Evolutionary conservation across 2,329 filamentous ascomycete species (phyloP), one percentile per base, ranked within the genome.

Genomic region (Fusarium zealandicum): DNA sequence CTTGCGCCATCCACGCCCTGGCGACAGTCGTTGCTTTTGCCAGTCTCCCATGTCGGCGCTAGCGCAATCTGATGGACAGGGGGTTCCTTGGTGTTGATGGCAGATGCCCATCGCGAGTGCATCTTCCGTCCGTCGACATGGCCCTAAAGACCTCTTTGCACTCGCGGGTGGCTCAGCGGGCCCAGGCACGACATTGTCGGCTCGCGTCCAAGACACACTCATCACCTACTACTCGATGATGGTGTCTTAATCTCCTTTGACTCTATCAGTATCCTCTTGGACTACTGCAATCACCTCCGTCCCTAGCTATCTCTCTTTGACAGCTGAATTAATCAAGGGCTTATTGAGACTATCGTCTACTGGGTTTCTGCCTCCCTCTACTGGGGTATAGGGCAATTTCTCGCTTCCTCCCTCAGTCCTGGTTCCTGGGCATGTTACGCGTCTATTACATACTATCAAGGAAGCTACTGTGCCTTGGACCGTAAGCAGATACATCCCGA

Each of bases 21-120:
- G 40, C 37, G 47, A 28, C 17, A 18, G 32, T 42, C 22, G 51
- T 66, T 61, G 61, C 61, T 63, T 64, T 51, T 64, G 33, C 33
- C 25, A 32, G 37, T 38, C 16, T 37, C 44, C 47, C 28, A 55
- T 44, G 30, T 44, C 25, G 32, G 30, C 55, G 25, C 54, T 64
- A 63, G 46, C 53, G 43, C 35, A 44, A 18, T 47, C 37, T 51
- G 51, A 59, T 55, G 43, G 50, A 43, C 52, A 59, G 59, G 46
- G 20, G 46, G 45, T 20, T 46, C 41, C 35, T 45, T 12, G 40
- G 27, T 47, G 17, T 17, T 32, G 27, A 44, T 45, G 18, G 33
- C 32, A 46, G 36, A 28, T 60, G 20, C 33, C 13, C 9, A n/a
- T 27, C 20, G 27, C 22, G n/a, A 14, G 30, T 28, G 36, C 36